A percentile compares a stretch with the other conserved stretches of the same genome.
These are phyloP conservation scores for Cyclotella distinguenda DNA, from an alignment of 108 stramenopile species.

Conservation along the genomic window DNA sequence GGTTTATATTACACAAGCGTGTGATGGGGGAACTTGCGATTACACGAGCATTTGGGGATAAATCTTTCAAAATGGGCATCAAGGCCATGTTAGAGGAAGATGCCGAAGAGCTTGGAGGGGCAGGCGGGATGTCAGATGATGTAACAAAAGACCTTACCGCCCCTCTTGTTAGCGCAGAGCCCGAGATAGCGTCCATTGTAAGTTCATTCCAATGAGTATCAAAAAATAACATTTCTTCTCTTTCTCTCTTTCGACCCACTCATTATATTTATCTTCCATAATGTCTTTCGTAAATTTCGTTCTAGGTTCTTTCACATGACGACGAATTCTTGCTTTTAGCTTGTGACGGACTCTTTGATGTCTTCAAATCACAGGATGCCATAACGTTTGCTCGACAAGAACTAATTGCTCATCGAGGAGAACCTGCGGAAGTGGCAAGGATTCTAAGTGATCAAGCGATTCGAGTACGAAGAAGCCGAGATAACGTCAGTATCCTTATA, in stretches of 20 bases:
- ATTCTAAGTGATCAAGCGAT: conserved; percentile 91
- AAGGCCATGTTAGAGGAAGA: conserved; percentile 90
- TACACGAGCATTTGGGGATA: conserved; percentile 96
- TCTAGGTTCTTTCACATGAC: conserved; percentile 79
- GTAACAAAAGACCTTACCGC: conserved; percentile 82
- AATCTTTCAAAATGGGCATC: conserved; percentile 96
- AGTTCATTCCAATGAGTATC: too few relatives aligned
- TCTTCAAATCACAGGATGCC: conserved; percentile 93
- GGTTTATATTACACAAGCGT: conserved; percentile 94
- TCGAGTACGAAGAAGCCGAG: conserved; percentile 88
- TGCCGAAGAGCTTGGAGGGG: conserved; percentile 70
- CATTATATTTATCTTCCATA: conserved; percentile 7
- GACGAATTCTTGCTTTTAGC: conserved; percentile 96
- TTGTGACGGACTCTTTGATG: conserved; percentile 98
- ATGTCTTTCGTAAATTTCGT: conserved; percentile 16
- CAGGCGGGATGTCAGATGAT: conserved; percentile 69
- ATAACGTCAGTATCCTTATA: conserved; percentile 93
- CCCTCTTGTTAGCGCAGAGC: conserved; percentile 89
- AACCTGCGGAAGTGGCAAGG: conserved; percentile 88
- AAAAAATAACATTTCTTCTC: background rate
- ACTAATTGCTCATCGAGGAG: conserved; percentile 84
- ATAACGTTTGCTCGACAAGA: conserved; percentile 87
- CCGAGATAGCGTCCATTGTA: conserved; percentile 91
- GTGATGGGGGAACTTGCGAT: conserved; percentile 99
- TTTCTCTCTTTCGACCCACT: conserved; percentile 3